Conservation (phyloP, 2,329 filamentous ascomycete genomes). For the Dendryphion nanum region DNA sequence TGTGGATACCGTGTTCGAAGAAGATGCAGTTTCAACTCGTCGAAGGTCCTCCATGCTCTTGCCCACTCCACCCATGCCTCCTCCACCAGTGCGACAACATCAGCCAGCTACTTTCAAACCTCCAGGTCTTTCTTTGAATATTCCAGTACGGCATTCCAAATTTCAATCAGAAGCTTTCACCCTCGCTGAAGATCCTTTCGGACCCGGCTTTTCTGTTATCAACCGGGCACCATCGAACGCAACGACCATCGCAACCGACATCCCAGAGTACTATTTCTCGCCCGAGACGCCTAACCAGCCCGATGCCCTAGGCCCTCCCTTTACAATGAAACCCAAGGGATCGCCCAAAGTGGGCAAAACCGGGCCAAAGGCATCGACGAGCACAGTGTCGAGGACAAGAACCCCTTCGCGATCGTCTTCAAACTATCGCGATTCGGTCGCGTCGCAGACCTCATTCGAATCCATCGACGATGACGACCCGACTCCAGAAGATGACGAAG, state of each 20-base stretch:
- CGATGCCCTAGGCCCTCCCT: too few relatives aligned
- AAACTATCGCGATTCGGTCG: constrained; percentile 30
- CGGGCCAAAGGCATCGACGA: constrained; percentile 25
- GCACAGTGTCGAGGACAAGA: constrained; percentile 27
- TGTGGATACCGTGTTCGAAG: constrained; percentile 39
- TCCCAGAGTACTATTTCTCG: constrained; percentile 40
- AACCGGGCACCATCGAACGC: too few relatives aligned
- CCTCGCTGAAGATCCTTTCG: too few relatives aligned
- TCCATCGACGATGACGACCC: constrained; percentile 45
- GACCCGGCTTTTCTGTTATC: too few relatives aligned
- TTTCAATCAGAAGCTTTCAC: too few relatives aligned
- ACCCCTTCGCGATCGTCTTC: constrained; percentile 27
- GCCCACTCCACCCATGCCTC: constrained; percentile 30
- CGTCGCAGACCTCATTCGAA: constrained; percentile 48
- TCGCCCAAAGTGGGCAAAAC: constrained; percentile 18
- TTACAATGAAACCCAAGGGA: constrained; percentile 13
- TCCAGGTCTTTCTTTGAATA: constrained; percentile 31
- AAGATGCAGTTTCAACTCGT: constrained; percentile 25
- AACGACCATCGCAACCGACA: constrained; percentile 16
- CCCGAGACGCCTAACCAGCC: constrained; percentile 10
- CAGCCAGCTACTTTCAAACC: constrained; percentile 17
- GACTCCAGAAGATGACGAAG: constrained; percentile 47
- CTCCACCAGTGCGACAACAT: constrained; percentile 33
- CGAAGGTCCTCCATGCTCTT: constrained; percentile 28
- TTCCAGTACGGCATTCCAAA: constrained; percentile 31